These are phyloP conservation scores for Coix lacrymajobi DNA, from an alignment of 176 grass and related monocot genomes.

Conservation along the genomic window DNA sequence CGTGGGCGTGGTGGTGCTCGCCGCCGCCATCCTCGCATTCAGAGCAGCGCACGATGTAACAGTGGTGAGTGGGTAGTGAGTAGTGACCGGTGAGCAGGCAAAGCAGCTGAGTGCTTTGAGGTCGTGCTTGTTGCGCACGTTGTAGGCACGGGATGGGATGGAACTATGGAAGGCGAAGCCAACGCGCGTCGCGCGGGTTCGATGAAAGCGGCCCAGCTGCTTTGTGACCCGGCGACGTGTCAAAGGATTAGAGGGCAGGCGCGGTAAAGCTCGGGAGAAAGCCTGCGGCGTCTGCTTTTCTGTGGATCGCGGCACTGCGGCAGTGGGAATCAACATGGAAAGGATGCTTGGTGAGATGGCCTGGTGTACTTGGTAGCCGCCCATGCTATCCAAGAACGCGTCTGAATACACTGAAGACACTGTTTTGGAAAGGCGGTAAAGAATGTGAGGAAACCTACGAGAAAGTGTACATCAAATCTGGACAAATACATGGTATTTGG, in stretches of 20 bases:
- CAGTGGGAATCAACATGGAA: slow-evolving; percentile 52
- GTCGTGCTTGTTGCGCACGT: background rate
- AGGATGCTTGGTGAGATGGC: slow-evolving; percentile 3
- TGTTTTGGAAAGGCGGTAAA: too few relatives aligned
- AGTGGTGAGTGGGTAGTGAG: background rate
- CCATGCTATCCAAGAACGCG: background rate
- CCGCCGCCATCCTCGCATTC: slow-evolving; percentile 40
- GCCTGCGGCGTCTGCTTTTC: slow-evolving; percentile 33
- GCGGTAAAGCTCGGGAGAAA: slow-evolving; percentile 19
- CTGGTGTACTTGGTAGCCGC: too few relatives aligned
- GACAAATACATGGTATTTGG: too few relatives aligned
- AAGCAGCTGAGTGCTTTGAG: background rate
- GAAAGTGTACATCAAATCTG: too few relatives aligned
- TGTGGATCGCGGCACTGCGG: slow-evolving; percentile 7
- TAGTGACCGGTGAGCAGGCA: background rate
- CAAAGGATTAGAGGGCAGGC: slow-evolving; percentile 4
- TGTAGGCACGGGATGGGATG: background rate
- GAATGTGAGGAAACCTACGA: too few relatives aligned
- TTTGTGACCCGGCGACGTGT: slow-evolving; percentile 22
- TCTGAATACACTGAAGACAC: background rate
- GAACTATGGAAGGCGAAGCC: background rate
- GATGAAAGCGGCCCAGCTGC: slow-evolving; percentile 9
- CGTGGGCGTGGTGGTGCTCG: slow-evolving; percentile 23
- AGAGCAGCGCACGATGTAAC: background rate
- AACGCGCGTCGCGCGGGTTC: background rate